Conservation (phyloP, 2,329 filamentous ascomycete genomes). For the Claviceps lovelessii region DNA sequence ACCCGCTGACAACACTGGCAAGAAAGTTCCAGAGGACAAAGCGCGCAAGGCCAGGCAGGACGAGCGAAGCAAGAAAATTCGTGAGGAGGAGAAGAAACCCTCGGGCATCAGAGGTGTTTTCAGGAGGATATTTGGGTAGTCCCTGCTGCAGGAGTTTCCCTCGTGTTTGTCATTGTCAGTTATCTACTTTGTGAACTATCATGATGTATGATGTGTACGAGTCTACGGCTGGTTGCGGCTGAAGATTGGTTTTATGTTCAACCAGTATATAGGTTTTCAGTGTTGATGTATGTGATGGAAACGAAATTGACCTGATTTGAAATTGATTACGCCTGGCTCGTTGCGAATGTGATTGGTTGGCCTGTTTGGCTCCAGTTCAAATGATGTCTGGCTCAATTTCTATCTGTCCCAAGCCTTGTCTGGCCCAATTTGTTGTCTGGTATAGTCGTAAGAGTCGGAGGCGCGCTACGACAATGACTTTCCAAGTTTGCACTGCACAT, state of each 20-base stretch:
- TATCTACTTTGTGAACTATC: slow-evolving; percentile 1
- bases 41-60: slow-evolving; percentile 21
- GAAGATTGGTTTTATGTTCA: slow-evolving; percentile 6
- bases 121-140: slow-evolving; percentile 21
- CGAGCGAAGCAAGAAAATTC: slow-evolving; percentile 20
- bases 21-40: slow-evolving; percentile 15
- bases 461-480: no score
- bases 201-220: slow-evolving; percentile 7
- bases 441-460: no score
- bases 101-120: slow-evolving; percentile 21
- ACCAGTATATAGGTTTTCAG: slow-evolving; percentile 2
- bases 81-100: slow-evolving; percentile 15
- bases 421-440: no score
- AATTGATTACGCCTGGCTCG: not conserved
- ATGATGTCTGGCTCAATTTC: no score
- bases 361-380: no score
- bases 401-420: no score
- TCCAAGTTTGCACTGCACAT: no score
- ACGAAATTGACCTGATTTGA: not conserved
- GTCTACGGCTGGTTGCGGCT: not conserved
- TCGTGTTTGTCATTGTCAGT: not conserved
- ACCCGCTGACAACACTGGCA: slow-evolving; percentile 2
- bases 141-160: no score
- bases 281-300: not conserved
- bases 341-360: not conserved